Evolutionary conservation across 2,329 filamentous ascomycete species (phyloP).

Genomic region (Apiospora malaysiana): DNA sequence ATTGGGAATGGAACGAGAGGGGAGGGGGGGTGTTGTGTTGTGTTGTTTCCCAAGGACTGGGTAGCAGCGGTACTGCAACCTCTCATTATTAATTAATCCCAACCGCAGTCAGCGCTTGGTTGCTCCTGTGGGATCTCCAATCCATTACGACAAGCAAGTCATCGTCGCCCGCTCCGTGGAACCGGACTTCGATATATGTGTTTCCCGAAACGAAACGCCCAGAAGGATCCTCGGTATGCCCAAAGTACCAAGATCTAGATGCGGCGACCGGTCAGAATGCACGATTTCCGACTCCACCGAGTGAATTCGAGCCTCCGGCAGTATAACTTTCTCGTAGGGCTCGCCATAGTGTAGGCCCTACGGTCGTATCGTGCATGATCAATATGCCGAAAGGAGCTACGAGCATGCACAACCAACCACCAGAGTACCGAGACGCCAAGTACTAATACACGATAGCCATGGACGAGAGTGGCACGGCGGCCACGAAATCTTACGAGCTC

Average conservation of each 20-base stretch:
- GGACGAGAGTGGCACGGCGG: background rate
- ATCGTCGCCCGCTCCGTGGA: background rate
- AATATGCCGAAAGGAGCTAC: constrained; percentile 1
- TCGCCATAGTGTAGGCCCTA: background rate
- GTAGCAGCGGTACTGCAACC: background rate
- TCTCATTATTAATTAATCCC: background rate
- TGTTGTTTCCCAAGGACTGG: background rate
- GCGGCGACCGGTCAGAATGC: background rate
- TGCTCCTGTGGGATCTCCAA: background rate
- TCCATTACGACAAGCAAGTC: constrained; percentile 1
- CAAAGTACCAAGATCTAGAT: background rate
- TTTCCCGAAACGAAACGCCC: background rate
- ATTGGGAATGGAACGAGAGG: background rate
- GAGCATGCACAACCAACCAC: background rate
- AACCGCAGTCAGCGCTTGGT: background rate
- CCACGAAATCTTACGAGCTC: background rate
- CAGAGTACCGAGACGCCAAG: background rate
- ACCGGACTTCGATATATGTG: background rate
- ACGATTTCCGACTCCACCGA: background rate
- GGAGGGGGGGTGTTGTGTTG: no score
- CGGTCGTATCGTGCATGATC: background rate
- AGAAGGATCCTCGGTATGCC: background rate
- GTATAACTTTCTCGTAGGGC: background rate
- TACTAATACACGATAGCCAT: background rate
- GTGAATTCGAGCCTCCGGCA: background rate